phyloP scores from a whole-genome alignment of 305 asterid species.

The Nicotiana rustica region DNA sequence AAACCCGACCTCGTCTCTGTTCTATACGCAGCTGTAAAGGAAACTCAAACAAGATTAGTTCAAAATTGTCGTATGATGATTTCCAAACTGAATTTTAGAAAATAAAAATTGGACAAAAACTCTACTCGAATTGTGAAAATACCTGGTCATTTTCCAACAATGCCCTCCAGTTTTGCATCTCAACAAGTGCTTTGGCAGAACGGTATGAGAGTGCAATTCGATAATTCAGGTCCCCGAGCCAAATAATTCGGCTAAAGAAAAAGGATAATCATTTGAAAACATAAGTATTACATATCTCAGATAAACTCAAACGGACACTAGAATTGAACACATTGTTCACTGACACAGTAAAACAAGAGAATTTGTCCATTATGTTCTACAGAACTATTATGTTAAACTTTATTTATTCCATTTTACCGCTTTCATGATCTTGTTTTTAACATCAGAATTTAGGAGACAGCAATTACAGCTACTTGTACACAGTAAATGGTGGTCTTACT shows the following conservation, averaged over 20 bases:
- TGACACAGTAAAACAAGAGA: slow-evolving; percentile 9
- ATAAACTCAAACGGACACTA: not conserved
- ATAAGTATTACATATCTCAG: not conserved
- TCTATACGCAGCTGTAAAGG: slow-evolving; percentile 75
- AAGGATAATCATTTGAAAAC: slow-evolving; percentile 39
- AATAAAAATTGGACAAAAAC: slow-evolving; percentile 22
- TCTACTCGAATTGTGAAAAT: slow-evolving; percentile 36
- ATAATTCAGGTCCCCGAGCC: slow-evolving; percentile 99
- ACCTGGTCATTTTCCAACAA: slow-evolving; percentile 94
- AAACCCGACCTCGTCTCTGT: slow-evolving; percentile 92
- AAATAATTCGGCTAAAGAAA: slow-evolving; percentile 77
- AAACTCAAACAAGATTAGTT: slow-evolving; percentile 31
- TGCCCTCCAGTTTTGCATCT: slow-evolving; percentile 99
- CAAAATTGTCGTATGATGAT: not conserved
- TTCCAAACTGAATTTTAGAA: slow-evolving; percentile 11
- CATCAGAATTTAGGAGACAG: not conserved
- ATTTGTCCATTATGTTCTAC: not conserved
- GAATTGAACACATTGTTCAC: slow-evolving; percentile 12
- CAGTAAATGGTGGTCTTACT: slow-evolving; percentile 56
- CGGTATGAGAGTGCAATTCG: slow-evolving; percentile 95
- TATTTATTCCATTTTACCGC: slow-evolving; percentile 16
- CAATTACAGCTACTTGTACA: not conserved
- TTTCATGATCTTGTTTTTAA: slow-evolving; percentile 25
- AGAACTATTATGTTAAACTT: slow-evolving; percentile 18
- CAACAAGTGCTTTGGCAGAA: slow-evolving; percentile 94